Evolutionary conservation across 2,329 filamentous ascomycete species (phyloP), one percentile per base, ranked within the genome.

Genomic region (Dactylonectria macrodidyma): DNA sequence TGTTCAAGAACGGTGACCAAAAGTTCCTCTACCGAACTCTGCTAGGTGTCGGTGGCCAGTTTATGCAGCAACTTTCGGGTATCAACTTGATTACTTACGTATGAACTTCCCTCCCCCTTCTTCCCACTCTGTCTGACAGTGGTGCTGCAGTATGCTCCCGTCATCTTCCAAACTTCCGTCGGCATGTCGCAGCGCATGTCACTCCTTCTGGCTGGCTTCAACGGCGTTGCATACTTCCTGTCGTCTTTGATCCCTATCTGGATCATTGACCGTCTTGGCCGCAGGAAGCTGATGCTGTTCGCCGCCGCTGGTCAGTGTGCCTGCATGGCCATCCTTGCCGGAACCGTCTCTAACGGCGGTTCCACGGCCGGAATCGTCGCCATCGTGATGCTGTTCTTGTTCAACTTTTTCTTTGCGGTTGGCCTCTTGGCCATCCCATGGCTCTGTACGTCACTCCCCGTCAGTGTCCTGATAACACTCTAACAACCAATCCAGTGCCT

Each of bases 251-350:
- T 81, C 2, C 77, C 78, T 0, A 79, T 81, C 38, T 81, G 78
- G 76, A 62, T 79, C 26, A 79, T 81, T 33, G 79, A 81, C 41
- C 76, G 76, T 2, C 85, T 85, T 69, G 89, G 88, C 19, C 84
- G 88, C 5, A 81, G 89, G 9, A 89, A 88, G 74, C 81, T 90
- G 77, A 88, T 91, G 84, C 84, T 90, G 75, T 89, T 82, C 24
- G 78, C 79, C 1, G 78, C 75, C 12, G 73, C 68, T 2, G 80
- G 80, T 1, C 80, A 82, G 48, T 75, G 78, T 63, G 72, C 66
- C 3, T 86, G 84, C 66, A 86, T 87, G 84, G 81, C 81, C 11
- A 76, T 85, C 2, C 77, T 86, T 10, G 83, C 84, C 2, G 83
- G 81, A 9, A 84, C 84, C 0, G 81, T 85, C 0, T 81, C 77